Percentiles rank a stretch among this genome's conserved stretches.
phyloP scores from a whole-genome alignment of 768 basidiomycete species.

The Vishniacozyma victoriae region DNA sequence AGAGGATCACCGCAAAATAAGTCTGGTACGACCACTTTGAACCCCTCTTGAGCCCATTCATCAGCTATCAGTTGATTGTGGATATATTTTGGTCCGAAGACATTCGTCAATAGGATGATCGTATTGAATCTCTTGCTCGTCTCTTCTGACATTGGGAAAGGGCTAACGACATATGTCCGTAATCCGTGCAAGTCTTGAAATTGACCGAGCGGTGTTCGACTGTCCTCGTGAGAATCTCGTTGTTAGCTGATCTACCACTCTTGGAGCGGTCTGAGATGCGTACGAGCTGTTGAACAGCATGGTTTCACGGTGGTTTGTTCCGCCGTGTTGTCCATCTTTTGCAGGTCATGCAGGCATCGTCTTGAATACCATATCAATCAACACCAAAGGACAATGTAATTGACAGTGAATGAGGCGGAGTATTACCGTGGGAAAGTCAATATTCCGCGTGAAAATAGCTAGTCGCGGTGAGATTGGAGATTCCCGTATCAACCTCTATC shows the following conservation, averaged over 20 bases:
- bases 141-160: conserved; percentile 9
- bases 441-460: too few species aligned
- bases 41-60: conserved; percentile 46
- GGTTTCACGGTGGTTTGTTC: conserved; percentile 33
- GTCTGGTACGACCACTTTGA: conserved; percentile 45
- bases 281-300: conserved; percentile 41
- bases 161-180: conserved; percentile 41
- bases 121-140: conserved; percentile 35
- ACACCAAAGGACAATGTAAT: too few species aligned
- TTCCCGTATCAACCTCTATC: too few species aligned
- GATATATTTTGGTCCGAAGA: conserved; percentile 46
- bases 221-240: conserved; percentile 45
- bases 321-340: conserved; percentile 16
- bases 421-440: too few species aligned
- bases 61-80: conserved; percentile 42
- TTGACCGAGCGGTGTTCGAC: conserved; percentile 38
- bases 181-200: conserved; percentile 42
- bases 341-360: too few species aligned
- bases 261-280: too few species aligned
- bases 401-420: too few species aligned
- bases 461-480: too few species aligned
- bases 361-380: too few species aligned
- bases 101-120: conserved; percentile 45
- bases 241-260: neutral
- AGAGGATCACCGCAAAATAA: conserved; percentile 39